Evolutionary conservation across 345 rosid genomes (phyloP).

Genomic region (Eucalyptus cloeziana): DNA sequence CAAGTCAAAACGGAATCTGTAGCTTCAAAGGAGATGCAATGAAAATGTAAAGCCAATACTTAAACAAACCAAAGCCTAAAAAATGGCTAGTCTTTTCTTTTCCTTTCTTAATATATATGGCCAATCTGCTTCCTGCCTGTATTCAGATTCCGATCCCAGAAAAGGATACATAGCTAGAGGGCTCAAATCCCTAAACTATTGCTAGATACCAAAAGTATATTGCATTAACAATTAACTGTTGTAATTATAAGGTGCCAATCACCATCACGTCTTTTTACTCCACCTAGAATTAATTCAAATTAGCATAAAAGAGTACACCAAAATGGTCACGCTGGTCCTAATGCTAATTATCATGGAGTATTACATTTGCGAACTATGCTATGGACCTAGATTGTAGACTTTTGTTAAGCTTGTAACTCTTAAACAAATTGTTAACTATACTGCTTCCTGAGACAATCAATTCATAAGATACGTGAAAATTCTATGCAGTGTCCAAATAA

Average conservation of each 20-base stretch:
- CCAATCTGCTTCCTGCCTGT: neutral
- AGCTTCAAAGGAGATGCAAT: neutral
- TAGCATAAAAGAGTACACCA: neutral
- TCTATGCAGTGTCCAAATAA: neutral
- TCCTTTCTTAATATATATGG: neutral
- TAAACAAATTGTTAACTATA: neutral
- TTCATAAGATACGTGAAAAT: neutral
- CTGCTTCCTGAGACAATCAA: neutral
- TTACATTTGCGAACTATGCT: neutral
- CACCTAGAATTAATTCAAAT: neutral
- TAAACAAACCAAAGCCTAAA: neutral
- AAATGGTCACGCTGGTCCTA: neutral
- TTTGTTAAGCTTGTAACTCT: neutral
- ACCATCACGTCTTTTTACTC: neutral
- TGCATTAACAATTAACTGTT: neutral
- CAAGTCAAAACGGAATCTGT: neutral
- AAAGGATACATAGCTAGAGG: neutral
- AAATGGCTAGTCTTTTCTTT: neutral
- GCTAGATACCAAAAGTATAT: neutral
- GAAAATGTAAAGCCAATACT: neutral
- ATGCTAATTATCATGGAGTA: neutral
- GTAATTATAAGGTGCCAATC: neutral
- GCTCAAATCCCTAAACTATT: neutral
- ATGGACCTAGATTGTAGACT: neutral
- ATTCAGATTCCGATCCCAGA: neutral